Evolutionary conservation across 176 grass and related monocot species (phyloP).

Genomic region (Ampelocalamus luodianensis): DNA sequence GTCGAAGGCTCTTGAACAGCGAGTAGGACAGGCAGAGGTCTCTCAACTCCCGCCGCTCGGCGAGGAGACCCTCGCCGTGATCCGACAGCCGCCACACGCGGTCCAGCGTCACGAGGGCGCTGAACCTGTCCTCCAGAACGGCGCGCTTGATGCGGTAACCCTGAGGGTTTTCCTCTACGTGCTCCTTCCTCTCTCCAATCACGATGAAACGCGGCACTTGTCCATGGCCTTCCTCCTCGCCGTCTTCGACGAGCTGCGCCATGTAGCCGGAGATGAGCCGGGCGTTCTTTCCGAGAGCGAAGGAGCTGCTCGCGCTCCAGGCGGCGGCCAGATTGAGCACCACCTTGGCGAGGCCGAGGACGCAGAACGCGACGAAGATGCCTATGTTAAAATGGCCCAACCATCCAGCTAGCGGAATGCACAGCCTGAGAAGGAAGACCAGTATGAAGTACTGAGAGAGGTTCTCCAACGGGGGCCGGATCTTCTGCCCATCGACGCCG

Average conservation of each 20-base stretch:
- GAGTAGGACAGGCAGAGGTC: conserved; percentile 53
- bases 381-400: accelerated
- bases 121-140: not conserved
- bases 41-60: not conserved
- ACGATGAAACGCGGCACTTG: conserved; percentile 36
- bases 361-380: conserved; percentile 26
- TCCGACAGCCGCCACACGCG: conserved; percentile 25
- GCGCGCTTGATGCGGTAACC: conserved; percentile 31
- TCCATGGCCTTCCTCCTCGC: not conserved
- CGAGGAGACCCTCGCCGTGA: conserved; percentile 10
- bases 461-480: not conserved
- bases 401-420: not conserved
- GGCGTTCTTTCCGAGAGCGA: conserved; percentile 37
- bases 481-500: conserved; percentile 10
- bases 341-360: conserved; percentile 28
- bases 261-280: conserved; percentile 51
- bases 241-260: conserved; percentile 24
- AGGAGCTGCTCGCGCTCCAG: not conserved
- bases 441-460: not conserved
- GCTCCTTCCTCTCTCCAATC: conserved; percentile 26
- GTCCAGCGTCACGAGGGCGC: conserved; percentile 18
- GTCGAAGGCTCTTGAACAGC: conserved; percentile 28
- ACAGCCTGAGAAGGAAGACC: accelerated
- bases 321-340: conserved; percentile 23
- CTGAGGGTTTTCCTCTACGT: not conserved